Conservation (phyloP, 1,284 basidiomycete genomes). For the Ustilago sp. region DNA sequence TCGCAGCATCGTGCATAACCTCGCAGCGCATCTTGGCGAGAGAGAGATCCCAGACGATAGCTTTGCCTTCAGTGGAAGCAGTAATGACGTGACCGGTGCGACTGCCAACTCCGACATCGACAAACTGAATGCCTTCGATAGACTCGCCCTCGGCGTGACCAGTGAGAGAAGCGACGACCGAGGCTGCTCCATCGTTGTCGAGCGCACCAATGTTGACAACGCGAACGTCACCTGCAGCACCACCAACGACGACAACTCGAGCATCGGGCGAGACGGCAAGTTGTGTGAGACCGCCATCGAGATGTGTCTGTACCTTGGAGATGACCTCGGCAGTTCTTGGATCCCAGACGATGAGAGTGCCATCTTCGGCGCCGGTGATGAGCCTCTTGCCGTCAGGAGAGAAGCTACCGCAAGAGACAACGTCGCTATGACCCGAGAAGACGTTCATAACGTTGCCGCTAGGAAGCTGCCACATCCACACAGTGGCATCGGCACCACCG, state of each 20-base stretch:
- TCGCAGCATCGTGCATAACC: slow-evolving; percentile 51
- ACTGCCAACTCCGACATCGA: slow-evolving; percentile 79
- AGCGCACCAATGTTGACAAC: slow-evolving; percentile 83
- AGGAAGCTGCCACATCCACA: slow-evolving; percentile 99
- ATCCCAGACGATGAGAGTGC: slow-evolving; percentile 90
- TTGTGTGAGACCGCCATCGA: slow-evolving; percentile 84
- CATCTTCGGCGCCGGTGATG: slow-evolving; percentile 86
- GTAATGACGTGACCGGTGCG: slow-evolving; percentile 78
- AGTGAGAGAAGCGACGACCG: slow-evolving; percentile 81
- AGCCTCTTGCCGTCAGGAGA: slow-evolving; percentile 84
- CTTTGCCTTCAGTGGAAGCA: slow-evolving; percentile 92
- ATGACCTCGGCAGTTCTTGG: slow-evolving; percentile 81
- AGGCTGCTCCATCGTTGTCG: slow-evolving; percentile 73
- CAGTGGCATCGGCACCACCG: slow-evolving; percentile 90
- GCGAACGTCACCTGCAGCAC: slow-evolving; percentile 82
- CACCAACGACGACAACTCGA: slow-evolving; percentile 84
- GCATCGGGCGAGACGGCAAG: slow-evolving; percentile 80
- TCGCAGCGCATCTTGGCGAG: slow-evolving; percentile 71
- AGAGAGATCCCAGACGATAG: slow-evolving; percentile 90
- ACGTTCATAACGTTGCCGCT: slow-evolving; percentile 95
- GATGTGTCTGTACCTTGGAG: slow-evolving; percentile 78
- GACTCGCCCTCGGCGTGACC: slow-evolving; percentile 90
- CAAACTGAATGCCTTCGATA: slow-evolving; percentile 87
- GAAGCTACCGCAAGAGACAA: slow-evolving; percentile 89
- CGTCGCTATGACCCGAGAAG: slow-evolving; percentile 87